phyloP scores from a whole-genome alignment of 371 early-diverging fungal genomes.

The Mortierella sp. region DNA sequence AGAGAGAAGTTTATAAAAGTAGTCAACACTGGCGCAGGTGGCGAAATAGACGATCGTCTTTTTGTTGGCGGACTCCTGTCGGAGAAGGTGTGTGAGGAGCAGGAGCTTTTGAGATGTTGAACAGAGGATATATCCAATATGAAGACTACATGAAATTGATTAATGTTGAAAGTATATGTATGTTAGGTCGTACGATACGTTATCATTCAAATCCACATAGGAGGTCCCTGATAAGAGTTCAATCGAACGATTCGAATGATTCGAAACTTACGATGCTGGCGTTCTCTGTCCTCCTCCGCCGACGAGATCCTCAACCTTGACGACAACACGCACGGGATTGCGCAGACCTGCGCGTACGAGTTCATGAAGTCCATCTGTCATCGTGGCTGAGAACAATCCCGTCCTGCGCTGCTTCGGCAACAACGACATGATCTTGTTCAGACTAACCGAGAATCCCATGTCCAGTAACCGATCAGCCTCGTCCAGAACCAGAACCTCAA shows the following conservation, averaged over 20 bases:
- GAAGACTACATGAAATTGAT: constrained; percentile 59
- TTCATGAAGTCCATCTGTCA: constrained; percentile 91
- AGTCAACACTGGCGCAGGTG: constrained; percentile 96
- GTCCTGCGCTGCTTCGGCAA: constrained; percentile 96
- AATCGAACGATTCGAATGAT: neutral
- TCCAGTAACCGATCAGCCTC: constrained; percentile 94
- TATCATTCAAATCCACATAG: too few relatives aligned
- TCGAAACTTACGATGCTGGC: constrained; percentile 65
- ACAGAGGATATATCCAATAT: constrained; percentile 81
- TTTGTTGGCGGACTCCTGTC: constrained; percentile 63
- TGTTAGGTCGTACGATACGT: too few relatives aligned
- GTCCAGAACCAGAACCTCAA: constrained; percentile 93
- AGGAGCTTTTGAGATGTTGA: constrained; percentile 84
- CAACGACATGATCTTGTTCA: constrained; percentile 82
- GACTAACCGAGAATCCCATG: constrained; percentile 90
- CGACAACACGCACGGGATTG: constrained; percentile 90
- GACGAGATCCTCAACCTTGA: constrained; percentile 79
- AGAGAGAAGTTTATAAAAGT: constrained; percentile 79
- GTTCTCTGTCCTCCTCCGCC: constrained; percentile 71
- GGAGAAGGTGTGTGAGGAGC: constrained; percentile 75
- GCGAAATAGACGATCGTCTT: constrained; percentile 96
- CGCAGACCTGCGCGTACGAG: constrained; percentile 91
- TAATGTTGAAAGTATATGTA: neutral
- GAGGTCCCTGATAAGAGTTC: too few relatives aligned
- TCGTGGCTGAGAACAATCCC: constrained; percentile 98